A percentile compares a stretch with the other conserved stretches of the same genome.
These are phyloP conservation scores for Neocallimastix lanati DNA, from an alignment of 192 early-diverging fungal species.

Conservation along the genomic window DNA sequence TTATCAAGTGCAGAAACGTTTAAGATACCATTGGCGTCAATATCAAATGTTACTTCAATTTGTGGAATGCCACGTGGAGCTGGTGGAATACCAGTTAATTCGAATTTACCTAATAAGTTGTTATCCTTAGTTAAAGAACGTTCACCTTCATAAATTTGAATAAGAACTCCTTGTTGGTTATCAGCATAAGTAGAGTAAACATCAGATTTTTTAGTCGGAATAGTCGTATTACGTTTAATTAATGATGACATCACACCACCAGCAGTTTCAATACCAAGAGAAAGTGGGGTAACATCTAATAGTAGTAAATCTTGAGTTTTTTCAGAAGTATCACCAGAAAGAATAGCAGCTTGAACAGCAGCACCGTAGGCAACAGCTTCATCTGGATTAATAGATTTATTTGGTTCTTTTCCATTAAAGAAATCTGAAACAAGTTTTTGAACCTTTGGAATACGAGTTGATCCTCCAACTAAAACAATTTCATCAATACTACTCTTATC, in stretches of 20 bases:
- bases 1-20: constrained; percentile 89
- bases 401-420: constrained; percentile 98
- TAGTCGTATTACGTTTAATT: constrained; percentile 94
- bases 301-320: constrained; percentile 89
- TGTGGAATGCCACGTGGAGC: constrained; percentile 93
- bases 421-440: constrained; percentile 94
- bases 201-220: constrained; percentile 96
- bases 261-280: constrained; percentile 94
- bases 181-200: constrained; percentile 95
- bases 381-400: constrained; percentile 93
- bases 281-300: constrained; percentile 89
- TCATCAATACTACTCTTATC: constrained; percentile 80
- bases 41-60: constrained; percentile 92
- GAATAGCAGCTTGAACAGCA: constrained; percentile 91
- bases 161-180: constrained; percentile 95
- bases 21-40: constrained; percentile 94
- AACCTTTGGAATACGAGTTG: constrained; percentile 98
- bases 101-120: constrained; percentile 96
- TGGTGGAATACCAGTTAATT: constrained; percentile 89
- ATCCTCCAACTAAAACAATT: constrained; percentile 94
- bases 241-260: constrained; percentile 97
- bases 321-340: constrained; percentile 88
- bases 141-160: constrained; percentile 97
- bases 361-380: constrained; percentile 98
- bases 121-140: constrained; percentile 94